Conservation (phyloP, 2,329 filamentous ascomycete genomes). For the Amauroascus verrucosus region DNA sequence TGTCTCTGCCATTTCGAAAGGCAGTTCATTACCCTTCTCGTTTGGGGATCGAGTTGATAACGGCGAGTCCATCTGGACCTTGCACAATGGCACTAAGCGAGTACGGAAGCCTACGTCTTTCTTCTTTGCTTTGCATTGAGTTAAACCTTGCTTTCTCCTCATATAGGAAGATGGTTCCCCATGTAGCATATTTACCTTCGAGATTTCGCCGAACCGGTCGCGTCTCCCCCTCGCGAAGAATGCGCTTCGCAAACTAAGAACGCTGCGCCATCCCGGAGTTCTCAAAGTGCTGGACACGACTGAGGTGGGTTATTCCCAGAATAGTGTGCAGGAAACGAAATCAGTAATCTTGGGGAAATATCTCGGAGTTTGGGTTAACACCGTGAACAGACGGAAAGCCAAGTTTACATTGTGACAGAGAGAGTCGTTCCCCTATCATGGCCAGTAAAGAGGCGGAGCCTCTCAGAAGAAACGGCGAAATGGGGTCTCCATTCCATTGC, state of each 20-base stretch:
- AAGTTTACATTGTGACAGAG: slow-evolving; percentile 95
- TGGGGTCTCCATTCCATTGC: slow-evolving; percentile 87
- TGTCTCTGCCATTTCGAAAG: slow-evolving; percentile 90
- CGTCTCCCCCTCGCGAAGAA: slow-evolving; percentile 82
- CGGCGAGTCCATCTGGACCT: slow-evolving; percentile 89
- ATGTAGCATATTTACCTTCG: slow-evolving; percentile 96
- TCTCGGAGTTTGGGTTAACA: slow-evolving; percentile 15
- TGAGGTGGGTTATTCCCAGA: slow-evolving; percentile 50
- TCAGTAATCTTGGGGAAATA: background rate
- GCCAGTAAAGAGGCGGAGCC: slow-evolving; percentile 78
- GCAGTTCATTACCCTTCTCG: slow-evolving; percentile 81
- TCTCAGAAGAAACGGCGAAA: slow-evolving; percentile 87
- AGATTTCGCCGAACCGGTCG: slow-evolving; percentile 68
- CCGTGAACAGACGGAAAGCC: slow-evolving; percentile 63
- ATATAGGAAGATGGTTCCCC: slow-evolving; percentile 78
- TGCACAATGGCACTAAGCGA: slow-evolving; percentile 87
- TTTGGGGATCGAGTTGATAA: slow-evolving; percentile 90
- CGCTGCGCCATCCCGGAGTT: slow-evolving; percentile 84
- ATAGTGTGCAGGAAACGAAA: slow-evolving; percentile 7
- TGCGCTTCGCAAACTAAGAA: slow-evolving; percentile 85
- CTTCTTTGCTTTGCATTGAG: background rate
- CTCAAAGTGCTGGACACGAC: slow-evolving; percentile 90
- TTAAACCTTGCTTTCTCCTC: slow-evolving; percentile 8
- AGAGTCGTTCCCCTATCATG: slow-evolving; percentile 75
- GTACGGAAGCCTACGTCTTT: slow-evolving; percentile 39